phyloP scores from a whole-genome alignment of 2,329 filamentous ascomycete genomes.

The Diaporthe batatas region DNA sequence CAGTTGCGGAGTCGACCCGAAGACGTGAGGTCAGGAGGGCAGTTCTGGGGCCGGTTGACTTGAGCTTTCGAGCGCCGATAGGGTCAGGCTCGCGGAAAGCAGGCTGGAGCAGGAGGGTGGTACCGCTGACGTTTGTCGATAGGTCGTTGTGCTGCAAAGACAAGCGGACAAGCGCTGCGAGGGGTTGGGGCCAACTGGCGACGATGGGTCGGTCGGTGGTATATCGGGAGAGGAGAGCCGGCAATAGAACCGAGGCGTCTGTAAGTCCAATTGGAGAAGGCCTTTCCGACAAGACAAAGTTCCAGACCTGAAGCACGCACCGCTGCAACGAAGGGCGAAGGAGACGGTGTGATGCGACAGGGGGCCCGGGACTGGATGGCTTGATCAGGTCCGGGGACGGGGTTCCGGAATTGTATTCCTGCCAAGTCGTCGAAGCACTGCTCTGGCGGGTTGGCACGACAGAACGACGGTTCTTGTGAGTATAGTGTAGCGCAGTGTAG shows the following conservation, averaged over 20 bases:
- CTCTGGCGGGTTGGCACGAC: conserved; percentile 1
- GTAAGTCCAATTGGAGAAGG: conserved; percentile 16
- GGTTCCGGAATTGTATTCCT: conserved; percentile 32
- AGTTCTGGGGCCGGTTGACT: not conserved
- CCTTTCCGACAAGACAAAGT: conserved; percentile 16
- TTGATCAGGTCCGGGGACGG: conserved; percentile 33
- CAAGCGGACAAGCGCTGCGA: not conserved
- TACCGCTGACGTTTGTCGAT: conserved; percentile 22
- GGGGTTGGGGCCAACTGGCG: conserved; percentile 22
- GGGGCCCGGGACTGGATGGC: conserved; percentile 14
- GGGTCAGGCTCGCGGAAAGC: conserved; percentile 9
- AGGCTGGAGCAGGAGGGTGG: conserved; percentile 20
- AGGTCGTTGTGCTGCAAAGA: conserved; percentile 23
- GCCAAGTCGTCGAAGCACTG: conserved; percentile 15
- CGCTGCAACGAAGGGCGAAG: conserved; percentile 24
- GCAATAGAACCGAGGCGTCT: conserved; percentile 7
- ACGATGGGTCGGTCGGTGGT: conserved; percentile 24
- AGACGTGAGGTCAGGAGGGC: not conserved
- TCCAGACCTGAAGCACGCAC: conserved; percentile 29
- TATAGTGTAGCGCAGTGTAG: not conserved
- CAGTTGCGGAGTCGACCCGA: not conserved
- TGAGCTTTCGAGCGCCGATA: conserved; percentile 17
- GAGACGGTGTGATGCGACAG: conserved; percentile 36
- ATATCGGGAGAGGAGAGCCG: conserved; percentile 10
- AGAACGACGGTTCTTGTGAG: not conserved